Evolutionary conservation across 2,329 filamentous ascomycete species (phyloP).

Genomic region (Exophiala bonariae): DNA sequence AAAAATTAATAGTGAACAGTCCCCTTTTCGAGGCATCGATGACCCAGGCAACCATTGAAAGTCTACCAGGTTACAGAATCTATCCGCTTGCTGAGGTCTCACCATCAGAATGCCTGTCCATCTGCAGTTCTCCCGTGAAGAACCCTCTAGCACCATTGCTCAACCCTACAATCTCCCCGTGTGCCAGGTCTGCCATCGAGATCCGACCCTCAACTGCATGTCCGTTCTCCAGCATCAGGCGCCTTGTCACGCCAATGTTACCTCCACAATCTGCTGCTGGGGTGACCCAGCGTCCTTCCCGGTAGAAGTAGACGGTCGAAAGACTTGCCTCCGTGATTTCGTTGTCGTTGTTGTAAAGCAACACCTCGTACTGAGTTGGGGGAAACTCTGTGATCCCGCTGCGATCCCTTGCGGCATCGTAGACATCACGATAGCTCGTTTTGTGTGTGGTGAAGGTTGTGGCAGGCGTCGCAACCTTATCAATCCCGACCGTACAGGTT

Average conservation of each 20-base stretch:
- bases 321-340: conserved; percentile 83
- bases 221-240: conserved; percentile 74
- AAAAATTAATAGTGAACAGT: too few relatives aligned
- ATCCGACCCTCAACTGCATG: conserved; percentile 68
- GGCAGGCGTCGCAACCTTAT: conserved; percentile 51
- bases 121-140: conserved; percentile 21
- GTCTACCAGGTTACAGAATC: too few relatives aligned
- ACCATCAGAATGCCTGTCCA: too few relatives aligned
- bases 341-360: conserved; percentile 66
- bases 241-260: conserved; percentile 76
- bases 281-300: conserved; percentile 70
- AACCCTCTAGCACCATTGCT: conserved; percentile 89
- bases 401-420: conserved; percentile 67
- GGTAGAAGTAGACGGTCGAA: conserved; percentile 80
- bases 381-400: conserved; percentile 50
- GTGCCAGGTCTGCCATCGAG: conserved; percentile 41
- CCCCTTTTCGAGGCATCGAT: too few relatives aligned
- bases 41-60: too few relatives aligned
- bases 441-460: conserved; percentile 80
- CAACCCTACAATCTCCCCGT: conserved; percentile 80
- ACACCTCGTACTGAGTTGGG: conserved; percentile 63
- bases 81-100: too few relatives aligned
- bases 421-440: conserved; percentile 72
- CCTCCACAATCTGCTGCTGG: conserved; percentile 76
- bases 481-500: conserved; percentile 31